These are phyloP conservation scores for Alternaria longipes DNA, from an alignment of 2,329 filamentous ascomycete species.

Conservation along the genomic window DNA sequence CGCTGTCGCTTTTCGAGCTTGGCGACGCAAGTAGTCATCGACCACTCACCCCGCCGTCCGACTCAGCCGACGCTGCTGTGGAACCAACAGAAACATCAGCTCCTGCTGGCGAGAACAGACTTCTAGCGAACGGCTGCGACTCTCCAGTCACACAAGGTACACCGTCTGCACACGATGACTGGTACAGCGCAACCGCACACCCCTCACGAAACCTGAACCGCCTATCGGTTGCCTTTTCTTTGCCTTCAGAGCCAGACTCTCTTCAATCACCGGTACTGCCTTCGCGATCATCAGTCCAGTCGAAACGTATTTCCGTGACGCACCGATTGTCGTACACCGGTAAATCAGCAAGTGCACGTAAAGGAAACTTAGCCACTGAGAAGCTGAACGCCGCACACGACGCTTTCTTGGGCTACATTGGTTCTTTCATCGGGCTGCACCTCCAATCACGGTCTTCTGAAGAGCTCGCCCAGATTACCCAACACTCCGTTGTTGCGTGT, in stretches of 20 bases:
- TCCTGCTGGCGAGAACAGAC: conserved; percentile 31
- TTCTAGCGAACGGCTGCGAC: conserved; percentile 58
- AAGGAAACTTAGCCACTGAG: conserved; percentile 82
- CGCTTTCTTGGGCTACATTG: conserved; percentile 86
- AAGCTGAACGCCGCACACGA: conserved; percentile 83
- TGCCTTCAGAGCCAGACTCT: conserved; percentile 50
- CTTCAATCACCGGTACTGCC: conserved; percentile 42
- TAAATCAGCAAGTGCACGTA: conserved; percentile 68
- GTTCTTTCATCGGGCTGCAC: conserved; percentile 92
- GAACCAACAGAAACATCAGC: conserved; percentile 38
- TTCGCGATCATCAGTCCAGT: conserved; percentile 38
- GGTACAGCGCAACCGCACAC: conserved; percentile 41
- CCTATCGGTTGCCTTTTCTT: conserved; percentile 49
- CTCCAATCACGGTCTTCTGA: conserved; percentile 90
- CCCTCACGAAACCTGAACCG: conserved; percentile 42
- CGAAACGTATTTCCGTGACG: conserved; percentile 64
- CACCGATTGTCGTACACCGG: conserved; percentile 82
- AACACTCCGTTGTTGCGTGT: conserved; percentile 83
- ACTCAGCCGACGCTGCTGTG: conserved; percentile 44
- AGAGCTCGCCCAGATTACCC: conserved; percentile 82
- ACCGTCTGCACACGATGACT: conserved; percentile 36
- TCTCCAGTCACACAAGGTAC: conserved; percentile 47
- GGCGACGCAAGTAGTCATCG: conserved; percentile 43
- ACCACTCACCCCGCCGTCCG: conserved; percentile 52
- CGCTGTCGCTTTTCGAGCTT: conserved; percentile 57